Base-by-base conservation (phyloP, 2,329 filamentous ascomycete genomes). In the Biscogniauxia sp. region DNA sequence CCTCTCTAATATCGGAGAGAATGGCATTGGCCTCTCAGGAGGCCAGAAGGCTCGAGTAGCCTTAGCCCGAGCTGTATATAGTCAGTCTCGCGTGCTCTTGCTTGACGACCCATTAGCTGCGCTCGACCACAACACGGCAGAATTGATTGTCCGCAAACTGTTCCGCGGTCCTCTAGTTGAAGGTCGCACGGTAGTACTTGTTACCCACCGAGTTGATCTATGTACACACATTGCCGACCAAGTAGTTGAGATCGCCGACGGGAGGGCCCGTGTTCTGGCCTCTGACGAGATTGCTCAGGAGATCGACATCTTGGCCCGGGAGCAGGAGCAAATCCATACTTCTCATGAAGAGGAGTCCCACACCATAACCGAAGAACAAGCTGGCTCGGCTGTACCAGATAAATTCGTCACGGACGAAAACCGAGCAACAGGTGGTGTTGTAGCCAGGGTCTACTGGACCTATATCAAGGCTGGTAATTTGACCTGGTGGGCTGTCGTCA, bases 381-480 rank as follows among this genome's bases (percentile, higher is more conserved):
- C 79, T 15, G 75, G 75, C 5, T 80, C 81, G 9, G 85, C 84
- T 0, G 77, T 87, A 13, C 87, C 89, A 0, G 87, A 89, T 32
- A 92, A 92, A 68, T 93, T 94, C 69, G 88, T 93, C 53, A 88
- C 93, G 69, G 90, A 93, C 32, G 91, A 95, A 72, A 80, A 88
- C 66, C 83, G 91, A 54, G 88, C 84, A 0, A 84, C 91, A 61
- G 92, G 93, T 19, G 87, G 90, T 1, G 90, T 97, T 1, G 85
- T 93, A 68, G 77, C 86, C 11, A 82, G 82, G 6, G 88, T 96
- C 0, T 97, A 96, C 71, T 92, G 90, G 87, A 86, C 88, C 64
- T 97, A 96, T 66, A 87, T 96, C 76, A 90, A 87, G 73, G 91
- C 92, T 5, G 93, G 93, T 1, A 89, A 86, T 13, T 79, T 93